Base-by-base conservation (phyloP, 2,329 filamentous ascomycete genomes). In the Fusarium irregulare region DNA sequence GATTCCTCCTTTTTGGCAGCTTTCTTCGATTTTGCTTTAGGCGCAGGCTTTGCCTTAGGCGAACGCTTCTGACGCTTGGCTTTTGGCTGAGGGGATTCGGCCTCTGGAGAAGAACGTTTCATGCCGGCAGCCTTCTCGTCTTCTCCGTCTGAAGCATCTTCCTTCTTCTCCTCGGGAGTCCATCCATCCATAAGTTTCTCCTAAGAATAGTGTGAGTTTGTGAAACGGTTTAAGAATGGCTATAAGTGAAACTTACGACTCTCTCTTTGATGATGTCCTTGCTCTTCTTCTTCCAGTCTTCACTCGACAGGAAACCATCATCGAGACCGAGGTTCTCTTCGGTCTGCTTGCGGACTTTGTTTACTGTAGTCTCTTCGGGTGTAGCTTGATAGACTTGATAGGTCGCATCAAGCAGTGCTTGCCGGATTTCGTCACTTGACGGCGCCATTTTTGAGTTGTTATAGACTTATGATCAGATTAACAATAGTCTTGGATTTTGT, bases 231-330 rank as follows among this genome's bases (percentile, higher is more conserved):
- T 27, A 8, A n/a, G 18, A 37, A 40, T 20, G 7, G 32, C 10
- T 30, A 10, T 20, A 8, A 23, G 46, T 58, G 10, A 16, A 41
- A 81, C 86, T 67, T 81, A 90, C 88, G n/a, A 86, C 83, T 49
- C 82, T 80, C 20, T 80, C 78, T 55, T 85, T 85, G 67, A 91
- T 88, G n/a, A 89, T 72, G 2, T 77, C 75, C 73, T 90, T 90
- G 76, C 87, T 90, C 69, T 81, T 84, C 7, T 79, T 76, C 75
- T 90, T 90, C 89, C 89, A 91, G 18, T 84, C 78, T 0, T 68
- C 78, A 3, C 75, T 68, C 16, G 80, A 79, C 51, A 90, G 84
- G 66, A 89, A 88, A 0, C 83, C 85, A 2, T 83, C 77, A 0
- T 84, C 81, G 3, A 90, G 81, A 2, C 75, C 78, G 1, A 87